These are phyloP conservation scores for Penicillium sp. DNA, from an alignment of 2,329 filamentous ascomycete genomes.

Conservation along the genomic window DNA sequence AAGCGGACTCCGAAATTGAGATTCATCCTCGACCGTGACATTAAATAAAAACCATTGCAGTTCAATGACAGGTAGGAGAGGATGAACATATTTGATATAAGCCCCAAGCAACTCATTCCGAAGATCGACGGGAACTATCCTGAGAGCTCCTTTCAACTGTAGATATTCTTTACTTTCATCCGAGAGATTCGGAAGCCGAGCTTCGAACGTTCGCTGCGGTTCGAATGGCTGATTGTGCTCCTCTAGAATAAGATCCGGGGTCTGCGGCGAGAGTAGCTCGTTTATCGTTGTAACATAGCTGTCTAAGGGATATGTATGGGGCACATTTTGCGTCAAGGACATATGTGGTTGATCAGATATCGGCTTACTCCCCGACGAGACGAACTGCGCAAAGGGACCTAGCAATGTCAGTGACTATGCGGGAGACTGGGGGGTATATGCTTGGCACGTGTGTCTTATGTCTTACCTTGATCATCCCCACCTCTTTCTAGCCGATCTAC, in stretches of 20 bases:
- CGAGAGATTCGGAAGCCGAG: neutral
- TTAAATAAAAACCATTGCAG: constrained; percentile 5
- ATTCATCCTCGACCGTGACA: constrained; percentile 9
- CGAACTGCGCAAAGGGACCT: neutral
- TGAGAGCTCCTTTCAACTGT: constrained; percentile 3
- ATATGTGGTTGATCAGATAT: constrained; percentile 5
- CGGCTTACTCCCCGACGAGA: neutral
- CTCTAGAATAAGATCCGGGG: neutral
- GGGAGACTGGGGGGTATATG: neutral
- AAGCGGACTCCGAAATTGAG: constrained; percentile 7
- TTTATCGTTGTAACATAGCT: constrained; percentile 4
- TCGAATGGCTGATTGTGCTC: neutral
- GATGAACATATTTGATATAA: constrained; percentile 16
- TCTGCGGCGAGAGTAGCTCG: constrained; percentile 3
- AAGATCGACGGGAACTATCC: constrained; percentile 1
- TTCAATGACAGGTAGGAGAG: constrained; percentile 10
- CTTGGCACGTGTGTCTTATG: neutral
- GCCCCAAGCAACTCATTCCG: constrained; percentile 7
- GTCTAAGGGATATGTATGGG: constrained; percentile 9
- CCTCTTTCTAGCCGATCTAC: constrained; percentile 3
- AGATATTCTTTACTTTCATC: constrained; percentile 2
- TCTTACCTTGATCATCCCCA: neutral
- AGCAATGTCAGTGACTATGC: neutral
- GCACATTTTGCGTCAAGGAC: constrained; percentile 1
- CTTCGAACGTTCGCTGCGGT: neutral